phyloP scores from a whole-genome alignment of 2,329 filamentous ascomycete genomes.

The Tolypocladium amazonense region DNA sequence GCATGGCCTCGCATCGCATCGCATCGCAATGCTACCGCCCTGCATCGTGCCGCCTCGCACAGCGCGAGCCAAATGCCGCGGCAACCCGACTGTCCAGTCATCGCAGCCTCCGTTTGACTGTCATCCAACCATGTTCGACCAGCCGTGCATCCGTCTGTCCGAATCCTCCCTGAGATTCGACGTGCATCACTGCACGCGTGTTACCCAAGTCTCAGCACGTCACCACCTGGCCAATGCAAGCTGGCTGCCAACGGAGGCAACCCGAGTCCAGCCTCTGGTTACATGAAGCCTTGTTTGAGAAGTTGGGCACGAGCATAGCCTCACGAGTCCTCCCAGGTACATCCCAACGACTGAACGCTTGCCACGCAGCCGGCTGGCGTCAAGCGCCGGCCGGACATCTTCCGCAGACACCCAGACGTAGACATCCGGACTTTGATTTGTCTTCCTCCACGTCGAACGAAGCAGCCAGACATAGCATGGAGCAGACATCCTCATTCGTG shows the following conservation, averaged over 20 bases:
- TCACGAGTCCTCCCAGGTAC: not conserved
- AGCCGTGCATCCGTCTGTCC: not conserved
- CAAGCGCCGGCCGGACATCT: not conserved
- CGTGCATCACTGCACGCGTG: not conserved
- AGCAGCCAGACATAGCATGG: not conserved
- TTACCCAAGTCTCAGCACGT: not conserved
- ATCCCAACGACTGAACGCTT: not conserved
- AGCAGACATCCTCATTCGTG: too few relatives aligned
- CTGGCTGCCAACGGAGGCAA: not conserved
- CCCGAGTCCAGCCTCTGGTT: not conserved
- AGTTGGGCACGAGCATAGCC: not conserved
- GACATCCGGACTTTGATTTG: not conserved
- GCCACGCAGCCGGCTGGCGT: not conserved
- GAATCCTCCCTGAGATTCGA: not conserved
- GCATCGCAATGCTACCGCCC: not conserved
- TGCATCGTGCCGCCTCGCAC: not conserved
- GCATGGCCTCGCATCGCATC: not conserved
- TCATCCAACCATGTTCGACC: not conserved
- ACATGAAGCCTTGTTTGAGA: not conserved
- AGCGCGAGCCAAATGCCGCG: not conserved
- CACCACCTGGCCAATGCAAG: not conserved
- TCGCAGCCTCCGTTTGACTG: not conserved
- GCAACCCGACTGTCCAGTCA: not conserved
- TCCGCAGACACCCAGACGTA: not conserved
- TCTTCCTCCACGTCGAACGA: too few relatives aligned